These are phyloP conservation scores for Candida odintsovae DNA, from an alignment of 805 yeast genomes.

Conservation along the genomic window DNA sequence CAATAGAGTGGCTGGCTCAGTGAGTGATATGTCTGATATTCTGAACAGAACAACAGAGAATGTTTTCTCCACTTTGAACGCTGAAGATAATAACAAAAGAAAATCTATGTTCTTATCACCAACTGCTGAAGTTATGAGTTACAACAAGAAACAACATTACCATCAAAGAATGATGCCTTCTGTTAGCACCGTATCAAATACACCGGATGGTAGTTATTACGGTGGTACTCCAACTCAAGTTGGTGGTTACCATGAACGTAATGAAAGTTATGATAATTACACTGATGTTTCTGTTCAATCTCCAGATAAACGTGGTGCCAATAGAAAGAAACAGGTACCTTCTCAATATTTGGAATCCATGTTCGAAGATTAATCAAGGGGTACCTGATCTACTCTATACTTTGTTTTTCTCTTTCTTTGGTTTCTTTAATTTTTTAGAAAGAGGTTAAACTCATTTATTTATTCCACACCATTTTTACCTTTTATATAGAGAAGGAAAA, in stretches of 20 bases:
- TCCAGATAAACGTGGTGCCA: slow-evolving; percentile 17
- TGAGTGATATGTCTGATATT: slow-evolving; percentile 12
- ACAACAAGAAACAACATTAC: slow-evolving; percentile 29
- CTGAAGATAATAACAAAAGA: slow-evolving; percentile 23
- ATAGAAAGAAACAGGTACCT: slow-evolving; percentile 31
- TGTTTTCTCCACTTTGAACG: slow-evolving; percentile 18
- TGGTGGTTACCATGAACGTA: slow-evolving; percentile 9
- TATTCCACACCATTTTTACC: neutral
- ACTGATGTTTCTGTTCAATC: slow-evolving; percentile 10
- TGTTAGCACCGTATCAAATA: slow-evolving; percentile 24
- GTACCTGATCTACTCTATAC: no score
- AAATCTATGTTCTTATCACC: slow-evolving; percentile 66
- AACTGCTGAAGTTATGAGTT: slow-evolving; percentile 64
- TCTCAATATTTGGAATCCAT: slow-evolving; percentile 45
- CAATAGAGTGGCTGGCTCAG: slow-evolving; percentile 4
- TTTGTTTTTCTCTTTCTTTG: neutral
- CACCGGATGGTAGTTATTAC: slow-evolving; percentile 2
- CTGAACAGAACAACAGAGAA: slow-evolving; percentile 7
- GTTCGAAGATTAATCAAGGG: slow-evolving; percentile 34
- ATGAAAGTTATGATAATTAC: slow-evolving; percentile 12
- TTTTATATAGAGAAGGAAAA: neutral
- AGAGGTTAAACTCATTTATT: neutral
- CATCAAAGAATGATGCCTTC: slow-evolving; percentile 34
- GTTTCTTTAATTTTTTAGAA: neutral
- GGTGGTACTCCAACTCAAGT: neutral